Base-by-base conservation (phyloP, 2,329 filamentous ascomycete genomes). In the Monilinia fructigena region DNA sequence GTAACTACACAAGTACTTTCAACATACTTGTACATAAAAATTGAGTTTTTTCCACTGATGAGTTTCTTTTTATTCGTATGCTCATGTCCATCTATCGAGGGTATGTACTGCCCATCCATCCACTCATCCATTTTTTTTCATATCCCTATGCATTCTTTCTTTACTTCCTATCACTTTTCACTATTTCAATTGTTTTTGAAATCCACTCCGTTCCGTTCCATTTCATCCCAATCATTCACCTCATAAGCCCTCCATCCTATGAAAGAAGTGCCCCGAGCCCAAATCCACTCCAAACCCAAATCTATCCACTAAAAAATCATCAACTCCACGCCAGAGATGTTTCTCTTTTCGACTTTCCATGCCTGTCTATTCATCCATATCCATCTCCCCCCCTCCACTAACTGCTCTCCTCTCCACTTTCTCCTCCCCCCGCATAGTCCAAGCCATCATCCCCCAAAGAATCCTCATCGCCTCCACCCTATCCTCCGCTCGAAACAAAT, bases 371-470 rank as follows among this genome's bases (percentile, higher is more conserved):
- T 64, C 69, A 58, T 53, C 66, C 50, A 69, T 50, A 68, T 71
- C 68, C 72, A 73, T 71, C 28, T 69, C 71, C 55, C 69, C 69
- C 5, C 18, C 53, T 20, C 58, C 54, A 18, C 16, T 56, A 42
- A 62, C 56, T 42, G 10, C 58, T 42, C 58, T 54, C 35, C 23
- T 59, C 14, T 52, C 31, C 50, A 55, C 48, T 45, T 12, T 48
- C 26, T 70, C 69, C 48, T 70, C 60, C 50, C 65, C 71, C 65
- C 83, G 80, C 85, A 88, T 88, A 73, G 85, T 76, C 74, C 83
- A 89, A 2, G 80, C 80, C 82, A 87, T 85, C 74, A 88, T 78
- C 4, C 79, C 80, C 86, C 86, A 89, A 1, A 87, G 70, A 12
- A 84, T 68, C 69, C 80, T 77, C 82, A 88, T 82, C 3, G 85